These are phyloP conservation scores for Auriscalpium vulgare DNA, from an alignment of 768 basidiomycete genomes.

Conservation along the genomic window DNA sequence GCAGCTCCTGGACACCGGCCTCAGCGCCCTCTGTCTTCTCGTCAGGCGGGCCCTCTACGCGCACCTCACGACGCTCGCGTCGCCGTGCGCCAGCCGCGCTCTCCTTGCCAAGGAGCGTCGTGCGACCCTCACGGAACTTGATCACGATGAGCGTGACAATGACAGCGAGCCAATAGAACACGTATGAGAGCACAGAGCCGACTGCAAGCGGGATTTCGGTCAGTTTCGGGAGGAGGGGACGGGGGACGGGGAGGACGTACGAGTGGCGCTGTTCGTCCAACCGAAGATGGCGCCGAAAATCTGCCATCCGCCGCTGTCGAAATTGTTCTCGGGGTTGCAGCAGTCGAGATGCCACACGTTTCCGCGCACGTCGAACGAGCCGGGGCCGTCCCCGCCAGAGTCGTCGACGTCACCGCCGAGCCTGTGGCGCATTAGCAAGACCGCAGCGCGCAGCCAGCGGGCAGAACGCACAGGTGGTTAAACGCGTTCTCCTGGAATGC, in stretches of 20 bases:
- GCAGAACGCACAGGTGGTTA: conserved; percentile 35
- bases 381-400: conserved; percentile 65
- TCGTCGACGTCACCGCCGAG: conserved; percentile 74
- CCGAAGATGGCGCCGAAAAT: conserved; percentile 84
- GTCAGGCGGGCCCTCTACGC: neutral
- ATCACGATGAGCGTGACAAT: conserved; percentile 56
- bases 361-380: conserved; percentile 72
- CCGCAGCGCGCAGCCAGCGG: neutral
- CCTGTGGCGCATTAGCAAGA: conserved; percentile 10
- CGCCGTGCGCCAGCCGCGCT: neutral
- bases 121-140: conserved; percentile 42
- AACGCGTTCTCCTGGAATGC: conserved; percentile 65
- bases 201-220: conserved; percentile 26
- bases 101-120: neutral
- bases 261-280: conserved; percentile 78
- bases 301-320: conserved; percentile 55
- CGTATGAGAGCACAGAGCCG: conserved; percentile 79
- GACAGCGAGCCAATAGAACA: conserved; percentile 88
- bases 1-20: neutral
- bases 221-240: neutral
- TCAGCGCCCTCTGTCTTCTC: neutral
- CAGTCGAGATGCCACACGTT: conserved; percentile 87
- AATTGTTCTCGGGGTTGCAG: conserved; percentile 56
- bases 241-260: conserved; percentile 28
- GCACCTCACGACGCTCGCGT: neutral